Percentiles rank a stretch among this genome's conserved stretches.
phyloP scores from a whole-genome alignment of 768 basidiomycete species.

The Boletus edulis region DNA sequence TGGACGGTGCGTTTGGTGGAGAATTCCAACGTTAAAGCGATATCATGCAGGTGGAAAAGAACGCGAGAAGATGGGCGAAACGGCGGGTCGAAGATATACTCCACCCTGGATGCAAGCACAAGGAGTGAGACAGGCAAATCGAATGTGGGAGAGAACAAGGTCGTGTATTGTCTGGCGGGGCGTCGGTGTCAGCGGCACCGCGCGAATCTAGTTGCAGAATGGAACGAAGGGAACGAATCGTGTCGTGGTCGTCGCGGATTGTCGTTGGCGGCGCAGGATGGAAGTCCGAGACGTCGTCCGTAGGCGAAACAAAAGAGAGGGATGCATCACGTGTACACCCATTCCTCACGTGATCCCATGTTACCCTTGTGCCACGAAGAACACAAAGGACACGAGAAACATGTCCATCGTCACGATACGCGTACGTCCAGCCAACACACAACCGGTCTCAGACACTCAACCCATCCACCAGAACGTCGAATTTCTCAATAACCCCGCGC shows the following conservation, averaged over 20 bases:
- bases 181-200: background rate
- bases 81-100: slow-evolving; percentile 8
- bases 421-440: slow-evolving; percentile 36
- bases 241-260: slow-evolving; percentile 2
- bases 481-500: slow-evolving; percentile 91
- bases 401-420: slow-evolving; percentile 75
- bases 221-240: background rate
- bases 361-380: background rate
- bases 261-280: slow-evolving; percentile 12
- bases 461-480: slow-evolving; percentile 65
- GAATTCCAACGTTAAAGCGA: slow-evolving; percentile 11
- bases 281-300: slow-evolving; percentile 6
- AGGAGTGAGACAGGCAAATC: slow-evolving; percentile 6
- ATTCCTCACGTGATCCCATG: background rate
- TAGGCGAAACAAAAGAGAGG: slow-evolving; percentile 18
- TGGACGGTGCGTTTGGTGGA: slow-evolving; percentile 9
- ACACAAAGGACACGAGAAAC: background rate
- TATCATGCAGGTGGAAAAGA: slow-evolving; percentile 17
- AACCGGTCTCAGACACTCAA: background rate
- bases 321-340: background rate
- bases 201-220: background rate
- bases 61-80: background rate
- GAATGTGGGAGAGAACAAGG: background rate
- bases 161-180: background rate
- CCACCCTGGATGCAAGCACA: slow-evolving; percentile 1